Evolutionary conservation across 495 filamentous ascomycete genomes (phyloP).

Genomic region (Saxophila tyrrhenica): DNA sequence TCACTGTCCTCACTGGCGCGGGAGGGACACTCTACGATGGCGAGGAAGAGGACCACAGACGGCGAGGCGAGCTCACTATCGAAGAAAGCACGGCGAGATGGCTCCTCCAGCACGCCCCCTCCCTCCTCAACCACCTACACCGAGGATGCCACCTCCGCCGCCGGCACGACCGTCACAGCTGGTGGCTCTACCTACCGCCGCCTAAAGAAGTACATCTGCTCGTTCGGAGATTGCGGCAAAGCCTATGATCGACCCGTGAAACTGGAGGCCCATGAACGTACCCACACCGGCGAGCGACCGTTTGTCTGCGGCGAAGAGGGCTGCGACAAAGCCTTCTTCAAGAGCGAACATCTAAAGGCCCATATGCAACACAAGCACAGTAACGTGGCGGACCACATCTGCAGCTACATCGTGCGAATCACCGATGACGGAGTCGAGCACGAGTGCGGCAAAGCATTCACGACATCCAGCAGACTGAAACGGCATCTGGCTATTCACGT

Average conservation of each 20-base stretch:
- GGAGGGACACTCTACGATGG: too few relatives aligned
- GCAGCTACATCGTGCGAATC: slow-evolving; percentile 24
- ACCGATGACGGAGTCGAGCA: slow-evolving; percentile 32
- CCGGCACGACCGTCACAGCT: slow-evolving; percentile 10
- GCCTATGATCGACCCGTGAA: slow-evolving; percentile 81
- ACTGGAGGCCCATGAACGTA: slow-evolving; percentile 63
- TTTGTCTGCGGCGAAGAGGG: slow-evolving; percentile 53
- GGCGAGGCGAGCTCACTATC: not conserved
- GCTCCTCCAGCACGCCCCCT: not conserved
- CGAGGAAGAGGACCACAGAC: not conserved
- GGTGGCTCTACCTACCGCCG: not conserved
- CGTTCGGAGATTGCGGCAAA: slow-evolving; percentile 57
- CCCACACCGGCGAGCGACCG: slow-evolving; percentile 68
- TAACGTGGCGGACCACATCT: slow-evolving; percentile 56
- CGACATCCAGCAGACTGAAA: slow-evolving; percentile 59
- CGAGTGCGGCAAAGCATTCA: slow-evolving; percentile 69
- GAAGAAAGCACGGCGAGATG: not conserved
- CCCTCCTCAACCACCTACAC: not conserved
- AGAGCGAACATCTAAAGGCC: slow-evolving; percentile 67
- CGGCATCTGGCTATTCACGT: slow-evolving; percentile 33
- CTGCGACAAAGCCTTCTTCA: slow-evolving; percentile 73
- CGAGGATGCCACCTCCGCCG: slow-evolving; percentile 1
- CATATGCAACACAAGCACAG: slow-evolving; percentile 77
- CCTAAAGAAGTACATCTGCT: slow-evolving; percentile 58
- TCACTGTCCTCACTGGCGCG: too few relatives aligned